phyloP scores from a whole-genome alignment of 208 protist genomes.

The Crithidia mellificae region DNA sequence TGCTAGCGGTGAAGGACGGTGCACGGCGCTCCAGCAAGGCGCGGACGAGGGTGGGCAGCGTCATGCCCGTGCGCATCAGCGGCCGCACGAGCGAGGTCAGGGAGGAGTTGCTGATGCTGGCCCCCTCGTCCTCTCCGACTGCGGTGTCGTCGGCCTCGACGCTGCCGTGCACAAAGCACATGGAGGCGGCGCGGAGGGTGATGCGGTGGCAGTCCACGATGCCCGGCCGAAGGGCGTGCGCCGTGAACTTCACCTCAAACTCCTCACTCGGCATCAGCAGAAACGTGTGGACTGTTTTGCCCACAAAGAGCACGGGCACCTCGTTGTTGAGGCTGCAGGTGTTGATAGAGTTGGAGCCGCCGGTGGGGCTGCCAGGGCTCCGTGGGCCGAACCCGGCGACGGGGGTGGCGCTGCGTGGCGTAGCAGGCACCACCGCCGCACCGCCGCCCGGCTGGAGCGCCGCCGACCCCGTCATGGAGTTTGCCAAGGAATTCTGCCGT shows the following conservation, averaged over 20 bases:
- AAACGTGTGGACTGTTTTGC: conserved; percentile 62
- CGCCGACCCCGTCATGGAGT: neutral
- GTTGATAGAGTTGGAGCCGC: too few relatives aligned
- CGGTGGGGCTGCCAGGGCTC: neutral
- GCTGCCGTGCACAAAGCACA: conserved; percentile 29
- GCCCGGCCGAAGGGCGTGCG: conserved; percentile 56
- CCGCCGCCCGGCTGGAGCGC: neutral
- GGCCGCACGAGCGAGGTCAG: conserved; percentile 12
- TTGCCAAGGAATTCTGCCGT: too few relatives aligned
- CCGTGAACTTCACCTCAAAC: conserved; percentile 60
- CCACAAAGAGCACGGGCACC: conserved; percentile 60
- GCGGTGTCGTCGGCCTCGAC: neutral
- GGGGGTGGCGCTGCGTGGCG: neutral
- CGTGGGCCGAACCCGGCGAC: too few relatives aligned
- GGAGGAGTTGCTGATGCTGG: neutral
- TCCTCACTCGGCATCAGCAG: conserved; percentile 65
- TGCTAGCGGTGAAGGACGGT: conserved; percentile 9
- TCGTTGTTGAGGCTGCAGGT: too few relatives aligned
- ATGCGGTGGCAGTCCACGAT: conserved; percentile 74
- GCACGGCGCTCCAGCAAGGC: conserved; percentile 13
- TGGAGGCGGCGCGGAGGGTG: conserved; percentile 46
- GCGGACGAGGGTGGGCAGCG: conserved; percentile 17
- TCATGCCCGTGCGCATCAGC: conserved; percentile 35
- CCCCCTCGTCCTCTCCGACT: conserved; percentile 1
- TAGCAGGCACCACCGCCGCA: too few relatives aligned